Base-by-base conservation (phyloP, 2,329 filamentous ascomycete genomes). In the Neonectria magnoliae region DNA sequence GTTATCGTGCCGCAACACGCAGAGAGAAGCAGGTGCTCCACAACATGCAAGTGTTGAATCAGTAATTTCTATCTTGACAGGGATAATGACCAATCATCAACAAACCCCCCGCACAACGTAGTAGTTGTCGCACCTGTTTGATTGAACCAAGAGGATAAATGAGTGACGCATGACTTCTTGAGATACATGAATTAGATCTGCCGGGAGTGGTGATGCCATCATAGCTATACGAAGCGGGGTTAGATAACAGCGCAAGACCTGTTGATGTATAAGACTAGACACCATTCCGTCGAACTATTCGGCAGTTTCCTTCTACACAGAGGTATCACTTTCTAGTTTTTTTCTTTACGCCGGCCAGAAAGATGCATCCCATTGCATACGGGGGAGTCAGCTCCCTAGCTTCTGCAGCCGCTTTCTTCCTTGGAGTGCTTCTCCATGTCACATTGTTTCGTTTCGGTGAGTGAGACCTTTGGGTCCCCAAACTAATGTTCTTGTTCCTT, bases 381-480 rank as follows among this genome's bases (percentile, higher is more conserved):
- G 5, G 11, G 9, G 9, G 7, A 10, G 27, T 31, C 27, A 50
- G 27, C 29, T 14, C 25, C 16, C 7, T 18, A 2, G 20, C 16
- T 20, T 20, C 18, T 31, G 7, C 47, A 6, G 29, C 41, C 14
- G 41, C 57, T 2, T 60, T 48, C 29, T n/a, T n/a, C 8, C 18
- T 22, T 5, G 57, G 57, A 9, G 22, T 31, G 3, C n/a, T 54
- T 27, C 50, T 54, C 22, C 57, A 60, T 16, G 38, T 54, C 31
- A 18, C 27, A 3, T 20, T 60, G 9, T 53, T 60, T 22, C 50
- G 57, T 13, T 20, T 42, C 6, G 57, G 57, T 11, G 57, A 60
- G 13, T 60, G 57, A 50, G 57, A 60, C n/a, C 31, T 54, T 11
- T 45, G 25, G 11, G 41, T 51, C 20, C 44, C 51, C 16, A 41